Base-by-base conservation (phyloP, 768 basidiomycete genomes). In the Cystofilobasidium bisporidii region DNA sequence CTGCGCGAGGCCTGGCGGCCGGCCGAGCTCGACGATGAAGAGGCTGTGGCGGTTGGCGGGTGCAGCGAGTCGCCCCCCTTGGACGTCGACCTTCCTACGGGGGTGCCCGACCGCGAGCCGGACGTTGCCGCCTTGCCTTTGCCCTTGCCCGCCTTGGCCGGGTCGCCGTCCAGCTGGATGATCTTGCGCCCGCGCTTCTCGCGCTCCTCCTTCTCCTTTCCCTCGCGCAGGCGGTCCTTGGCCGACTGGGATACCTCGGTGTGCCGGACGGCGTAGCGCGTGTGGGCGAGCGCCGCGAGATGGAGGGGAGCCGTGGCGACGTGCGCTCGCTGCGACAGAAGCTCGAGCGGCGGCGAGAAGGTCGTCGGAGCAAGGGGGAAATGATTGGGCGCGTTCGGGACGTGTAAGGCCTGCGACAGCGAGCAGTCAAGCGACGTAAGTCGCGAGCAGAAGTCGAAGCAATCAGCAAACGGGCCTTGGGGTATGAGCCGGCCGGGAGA, bases 201-300 rank as follows among this genome's bases (percentile, higher is more conserved):
- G 17, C 63, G 57, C 26, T 64, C 68, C 8, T 58, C 63, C 32
- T 60, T 55, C 26, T 64, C 62, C 15, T 57, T 60, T 12, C 61
- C 57, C 9, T 47, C 48, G 28, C 68, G 68, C 4, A 69, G 63
- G n/a, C 63, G 63, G 20, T 64, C 38, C 43, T 64, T 59, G 47
- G 68, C 58, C 22, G 68, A 57, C 30, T 43, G 57, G n/a, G 68
- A 69, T 10, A 69, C 68, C 12, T 24, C 45, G 3, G 68, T 69
- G n/a, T 69, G 68, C 0, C 68, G 68, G 40, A 69, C 36, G 2
- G 63, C 28, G 36, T 63, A 69, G 1, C 68, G 57, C 20, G 68
- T 69, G 2, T 56, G 20, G 22, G 61, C 66, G 11, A 30, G 28
- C 15, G 66, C 61, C 15, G 61, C 18, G 47, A 32, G 36, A 36